Evolutionary conservation across 345 rosid species (phyloP).

Genomic region (Odontarrhena argentea): DNA sequence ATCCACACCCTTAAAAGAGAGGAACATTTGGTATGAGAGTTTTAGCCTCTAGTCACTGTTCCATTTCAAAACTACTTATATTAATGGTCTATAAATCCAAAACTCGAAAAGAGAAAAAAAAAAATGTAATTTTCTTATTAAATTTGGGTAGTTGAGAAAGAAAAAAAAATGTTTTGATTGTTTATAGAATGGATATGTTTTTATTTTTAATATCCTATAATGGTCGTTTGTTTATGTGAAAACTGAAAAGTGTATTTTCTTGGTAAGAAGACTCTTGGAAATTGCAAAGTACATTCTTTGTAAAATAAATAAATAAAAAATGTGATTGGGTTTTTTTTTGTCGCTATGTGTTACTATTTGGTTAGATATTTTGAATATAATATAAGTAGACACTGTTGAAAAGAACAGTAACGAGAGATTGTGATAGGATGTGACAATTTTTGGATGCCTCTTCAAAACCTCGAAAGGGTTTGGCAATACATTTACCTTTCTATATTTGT

Average conservation of each 20-base stretch:
- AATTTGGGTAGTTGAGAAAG: not conserved
- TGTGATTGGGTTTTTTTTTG: constrained; percentile 10
- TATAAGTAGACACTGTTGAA: not conserved
- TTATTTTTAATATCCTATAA: not conserved
- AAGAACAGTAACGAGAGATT: constrained; percentile 31
- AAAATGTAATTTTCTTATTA: not conserved
- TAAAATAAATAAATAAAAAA: constrained; percentile 12
- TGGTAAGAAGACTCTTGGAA: constrained; percentile 26
- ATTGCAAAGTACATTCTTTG: constrained; percentile 9
- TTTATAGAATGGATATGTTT: constrained; percentile 8
- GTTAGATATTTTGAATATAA: not conserved
- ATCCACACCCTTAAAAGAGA: constrained; percentile 37
- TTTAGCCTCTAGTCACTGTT: not conserved
- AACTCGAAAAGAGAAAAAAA: not conserved
- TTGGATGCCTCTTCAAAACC: constrained; percentile 40
- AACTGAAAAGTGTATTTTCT: not conserved
- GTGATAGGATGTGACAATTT: constrained; percentile 38
- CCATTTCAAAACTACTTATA: not conserved
- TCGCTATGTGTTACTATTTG: constrained; percentile 10
- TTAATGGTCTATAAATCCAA: constrained; percentile 1
- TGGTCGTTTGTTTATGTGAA: constrained; percentile 2
- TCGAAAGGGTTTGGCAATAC: constrained; percentile 28
- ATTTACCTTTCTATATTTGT: constrained; percentile 18
- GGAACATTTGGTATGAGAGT: not conserved
- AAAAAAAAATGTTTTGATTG: not conserved